phyloP scores from a whole-genome alignment of 805 yeast genomes.

The Cyberlindnera xishuangbannaensis region DNA sequence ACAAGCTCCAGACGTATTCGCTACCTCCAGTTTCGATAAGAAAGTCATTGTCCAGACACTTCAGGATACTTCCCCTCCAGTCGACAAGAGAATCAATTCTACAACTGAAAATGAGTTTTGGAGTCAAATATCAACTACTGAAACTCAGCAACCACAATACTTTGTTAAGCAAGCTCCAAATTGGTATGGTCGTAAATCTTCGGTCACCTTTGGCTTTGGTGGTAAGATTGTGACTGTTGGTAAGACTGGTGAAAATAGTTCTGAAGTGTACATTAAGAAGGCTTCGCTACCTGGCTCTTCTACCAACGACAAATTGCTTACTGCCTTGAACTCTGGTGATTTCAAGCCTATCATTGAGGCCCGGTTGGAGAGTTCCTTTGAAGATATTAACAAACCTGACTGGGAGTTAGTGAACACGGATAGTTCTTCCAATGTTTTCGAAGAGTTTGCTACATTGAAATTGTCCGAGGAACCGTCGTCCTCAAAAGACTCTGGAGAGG shows the following conservation, averaged over 20 bases:
- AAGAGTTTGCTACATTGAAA: conserved; percentile 33
- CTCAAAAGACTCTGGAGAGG: conserved; percentile 27
- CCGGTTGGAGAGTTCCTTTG: conserved; percentile 38
- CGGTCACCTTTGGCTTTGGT: conserved; percentile 89
- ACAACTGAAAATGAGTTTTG: conserved; percentile 75
- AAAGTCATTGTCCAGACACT: conserved; percentile 75
- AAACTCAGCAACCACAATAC: conserved; percentile 68
- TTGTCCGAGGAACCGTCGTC: conserved; percentile 26
- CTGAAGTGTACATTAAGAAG: conserved; percentile 39
- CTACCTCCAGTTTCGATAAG: conserved; percentile 84
- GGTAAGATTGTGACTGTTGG: conserved; percentile 68
- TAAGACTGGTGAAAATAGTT: conserved; percentile 34
- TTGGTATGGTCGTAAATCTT: conserved; percentile 74
- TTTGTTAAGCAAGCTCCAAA: conserved; percentile 75
- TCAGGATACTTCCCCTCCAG: conserved; percentile 75
- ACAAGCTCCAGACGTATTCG: conserved; percentile 80
- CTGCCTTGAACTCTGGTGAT: conserved; percentile 53
- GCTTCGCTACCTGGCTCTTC: conserved; percentile 31
- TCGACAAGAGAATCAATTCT: conserved; percentile 35
- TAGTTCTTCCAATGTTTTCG: conserved; percentile 47
- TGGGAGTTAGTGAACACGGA: conserved; percentile 60
- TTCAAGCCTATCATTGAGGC: conserved; percentile 49
- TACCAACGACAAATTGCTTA: conserved; percentile 37
- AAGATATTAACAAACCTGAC: conserved; percentile 45
- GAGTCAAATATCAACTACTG: conserved; percentile 66